Percentiles rank a stretch among this genome's conserved stretches.
These are phyloP conservation scores for Trichophyton equinum DNA, from an alignment of 2,329 filamentous ascomycete species.

Conservation along the genomic window DNA sequence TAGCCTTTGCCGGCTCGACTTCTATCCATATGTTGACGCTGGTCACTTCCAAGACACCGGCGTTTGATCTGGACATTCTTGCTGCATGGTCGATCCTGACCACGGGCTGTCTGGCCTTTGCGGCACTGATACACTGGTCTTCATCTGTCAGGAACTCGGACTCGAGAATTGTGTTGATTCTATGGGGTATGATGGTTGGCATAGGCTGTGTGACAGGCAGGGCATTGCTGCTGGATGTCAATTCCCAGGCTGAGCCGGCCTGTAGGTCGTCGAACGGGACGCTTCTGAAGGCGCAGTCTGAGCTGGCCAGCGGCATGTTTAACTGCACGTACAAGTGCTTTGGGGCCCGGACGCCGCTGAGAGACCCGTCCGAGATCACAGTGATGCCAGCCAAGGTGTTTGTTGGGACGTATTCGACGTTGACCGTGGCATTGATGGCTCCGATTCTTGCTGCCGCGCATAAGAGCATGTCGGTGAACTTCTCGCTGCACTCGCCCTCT, in stretches of 20 bases:
- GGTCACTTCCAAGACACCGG: slow-evolving; percentile 13
- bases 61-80: slow-evolving; percentile 19
- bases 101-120: slow-evolving; percentile 17
- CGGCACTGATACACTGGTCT: slow-evolving; percentile 18
- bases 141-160: slow-evolving; percentile 15
- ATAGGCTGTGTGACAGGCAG: slow-evolving; percentile 15
- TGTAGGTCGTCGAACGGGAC: slow-evolving; percentile 16
- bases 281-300: slow-evolving; percentile 13
- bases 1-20: slow-evolving; percentile 19
- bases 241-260: slow-evolving; percentile 13
- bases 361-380: slow-evolving; percentile 14
- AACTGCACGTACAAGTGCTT: slow-evolving; percentile 21
- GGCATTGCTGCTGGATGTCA: slow-evolving; percentile 14
- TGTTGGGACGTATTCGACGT: slow-evolving; percentile 12
- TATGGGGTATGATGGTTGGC: slow-evolving; percentile 17
- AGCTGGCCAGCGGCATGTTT: slow-evolving; percentile 15
- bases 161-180: slow-evolving; percentile 15
- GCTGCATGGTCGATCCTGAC: slow-evolving; percentile 19
- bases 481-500: slow-evolving; percentile 14
- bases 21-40: slow-evolving; percentile 20
- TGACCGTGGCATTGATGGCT: slow-evolving; percentile 13
- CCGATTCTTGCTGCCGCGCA: slow-evolving; percentile 18
- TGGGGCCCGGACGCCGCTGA: slow-evolving; percentile 14
- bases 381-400: slow-evolving; percentile 15
- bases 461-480: slow-evolving; percentile 15